phyloP scores from a whole-genome alignment of 495 filamentous ascomycete genomes.

The Pseudomonodictys pantanalensis region DNA sequence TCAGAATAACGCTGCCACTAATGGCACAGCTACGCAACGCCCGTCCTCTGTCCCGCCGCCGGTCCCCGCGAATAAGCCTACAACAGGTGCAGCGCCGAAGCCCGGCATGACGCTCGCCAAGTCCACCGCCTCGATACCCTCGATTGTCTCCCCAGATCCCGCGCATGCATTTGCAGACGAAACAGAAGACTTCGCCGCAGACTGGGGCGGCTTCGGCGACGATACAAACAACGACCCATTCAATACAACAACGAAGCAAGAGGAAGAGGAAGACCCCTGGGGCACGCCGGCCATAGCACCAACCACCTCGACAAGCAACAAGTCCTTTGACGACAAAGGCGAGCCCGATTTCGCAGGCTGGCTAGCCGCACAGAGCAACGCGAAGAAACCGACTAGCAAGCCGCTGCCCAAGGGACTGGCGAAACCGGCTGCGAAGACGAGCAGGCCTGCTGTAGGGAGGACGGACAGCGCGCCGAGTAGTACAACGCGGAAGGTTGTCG shows the following conservation, averaged over 20 bases:
- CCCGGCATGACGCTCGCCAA: conserved; percentile 23
- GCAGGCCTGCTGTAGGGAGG: conserved; percentile 33
- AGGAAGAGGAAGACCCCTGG: conserved; percentile 27
- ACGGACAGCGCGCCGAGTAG: conserved; percentile 38
- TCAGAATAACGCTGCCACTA: conserved; percentile 48
- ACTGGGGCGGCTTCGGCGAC: conserved; percentile 42
- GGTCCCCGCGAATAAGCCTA: not conserved
- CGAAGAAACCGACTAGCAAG: conserved; percentile 59
- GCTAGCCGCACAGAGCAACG: conserved; percentile 76
- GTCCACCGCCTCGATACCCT: conserved; percentile 52
- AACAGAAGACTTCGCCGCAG: conserved; percentile 54
- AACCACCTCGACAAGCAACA: conserved; percentile 40
- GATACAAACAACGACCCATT: conserved; percentile 44
- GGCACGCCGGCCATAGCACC: conserved; percentile 19
- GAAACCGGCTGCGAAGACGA: conserved; percentile 47
- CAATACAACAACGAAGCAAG: conserved; percentile 4
- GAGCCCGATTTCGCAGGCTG: conserved; percentile 94
- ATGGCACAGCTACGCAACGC: conserved; percentile 32
- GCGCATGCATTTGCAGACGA: conserved; percentile 45
- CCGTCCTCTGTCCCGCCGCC: conserved; percentile 34
- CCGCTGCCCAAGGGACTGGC: conserved; percentile 73
- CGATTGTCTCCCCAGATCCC: conserved; percentile 29
- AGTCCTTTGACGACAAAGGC: conserved; percentile 72
- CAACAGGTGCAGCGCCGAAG: not conserved
- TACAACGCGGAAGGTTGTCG: conserved; percentile 45